Percentiles rank a stretch among this genome's conserved stretches.
Conservation (phyloP, 2,329 filamentous ascomycete species). For the Lojkania enalia region DNA sequence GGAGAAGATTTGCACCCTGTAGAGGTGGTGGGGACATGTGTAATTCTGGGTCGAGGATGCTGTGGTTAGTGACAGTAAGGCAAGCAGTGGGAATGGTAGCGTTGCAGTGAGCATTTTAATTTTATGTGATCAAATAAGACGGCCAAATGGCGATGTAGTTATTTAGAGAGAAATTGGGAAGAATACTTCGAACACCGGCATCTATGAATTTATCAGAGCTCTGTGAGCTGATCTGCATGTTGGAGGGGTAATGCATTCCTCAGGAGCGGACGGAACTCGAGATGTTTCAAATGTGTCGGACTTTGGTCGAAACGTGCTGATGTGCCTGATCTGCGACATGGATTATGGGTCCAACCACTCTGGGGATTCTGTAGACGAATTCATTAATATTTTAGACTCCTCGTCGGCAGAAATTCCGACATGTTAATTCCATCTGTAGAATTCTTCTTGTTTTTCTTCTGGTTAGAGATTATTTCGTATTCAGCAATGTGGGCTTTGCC, state of each 20-base stretch:
- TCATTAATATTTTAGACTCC: too few species aligned
- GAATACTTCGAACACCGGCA: background rate
- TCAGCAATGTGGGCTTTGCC: background rate
- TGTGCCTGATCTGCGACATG: slow-evolving; percentile 18
- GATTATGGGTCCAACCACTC: too few species aligned
- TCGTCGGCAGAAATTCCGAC: too few species aligned
- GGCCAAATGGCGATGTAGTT: slow-evolving; percentile 1
- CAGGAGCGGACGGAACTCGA: slow-evolving; percentile 17
- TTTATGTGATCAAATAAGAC: background rate
- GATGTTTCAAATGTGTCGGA: slow-evolving; percentile 11
- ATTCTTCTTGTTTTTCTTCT: background rate
- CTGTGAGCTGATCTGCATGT: slow-evolving; percentile 8
- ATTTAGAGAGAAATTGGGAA: background rate
- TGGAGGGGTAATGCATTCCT: slow-evolving; percentile 5
- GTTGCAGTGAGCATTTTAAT: slow-evolving; percentile 6
- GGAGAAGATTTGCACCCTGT: slow-evolving; percentile 54
- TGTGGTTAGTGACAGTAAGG: slow-evolving; percentile 9
- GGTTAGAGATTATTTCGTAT: background rate
- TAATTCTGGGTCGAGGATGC: slow-evolving; percentile 14
- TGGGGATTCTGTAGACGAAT: too few species aligned
- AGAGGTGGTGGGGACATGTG: slow-evolving; percentile 42
- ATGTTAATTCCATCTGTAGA: background rate
- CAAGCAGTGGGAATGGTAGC: slow-evolving; percentile 12
- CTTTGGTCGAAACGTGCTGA: slow-evolving; percentile 12
- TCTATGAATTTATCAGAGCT: background rate